Base-by-base conservation (phyloP, 768 basidiomycete genomes). In the Hericium coralloides region DNA sequence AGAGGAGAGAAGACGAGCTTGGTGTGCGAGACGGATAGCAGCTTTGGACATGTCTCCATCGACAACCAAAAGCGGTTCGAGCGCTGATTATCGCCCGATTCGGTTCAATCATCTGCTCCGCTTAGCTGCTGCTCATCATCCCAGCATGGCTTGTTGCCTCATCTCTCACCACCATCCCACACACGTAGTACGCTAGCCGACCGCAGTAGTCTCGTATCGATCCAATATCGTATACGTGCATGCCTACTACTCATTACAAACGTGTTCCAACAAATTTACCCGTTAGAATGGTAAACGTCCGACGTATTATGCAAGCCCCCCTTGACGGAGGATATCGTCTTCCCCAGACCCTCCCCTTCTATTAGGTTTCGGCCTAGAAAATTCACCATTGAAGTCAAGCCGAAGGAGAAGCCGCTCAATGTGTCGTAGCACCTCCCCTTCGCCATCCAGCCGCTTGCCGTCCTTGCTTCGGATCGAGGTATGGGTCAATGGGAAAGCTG, bases 341-440 rank as follows among this genome's bases (percentile, higher is more conserved):
- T 31, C 68, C 17, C 65, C 65, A 55, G 55, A 56, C 38, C 58
- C 59, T 41, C 56, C 61, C 37, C 59, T 58, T 31, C 31, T 31
- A 31, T 31, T 9, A 31, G 8, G 7, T 59, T 64, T 65, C 60
- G 62, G 66, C 18, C 57, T 79, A 15, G 88, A 88, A 60, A 89
- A 82, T 49, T 76, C 80, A 12, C 85, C 89, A 63, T 92, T 93
- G 67, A 93, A 89, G 70, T 95, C 93, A 12, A 95, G 71, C 39
- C 90, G 80, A 36, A 95, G 74, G 43, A 95, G 68, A 55, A 95
- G 67, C 22, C 91, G 80, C 67, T 95, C 93, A 12, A 94, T 80
- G 66, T 90, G 90, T 60, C 91, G 76, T 43, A 87, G 77, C 55
- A 87, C 86, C 55, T 87, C 80, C 48, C 80, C 85, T 38, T 83